Evolutionary conservation across 164 flowering plant genomes (phyloP), one percentile per base, ranked within the genome.

Genomic region (Amborella trichopoda): DNA sequence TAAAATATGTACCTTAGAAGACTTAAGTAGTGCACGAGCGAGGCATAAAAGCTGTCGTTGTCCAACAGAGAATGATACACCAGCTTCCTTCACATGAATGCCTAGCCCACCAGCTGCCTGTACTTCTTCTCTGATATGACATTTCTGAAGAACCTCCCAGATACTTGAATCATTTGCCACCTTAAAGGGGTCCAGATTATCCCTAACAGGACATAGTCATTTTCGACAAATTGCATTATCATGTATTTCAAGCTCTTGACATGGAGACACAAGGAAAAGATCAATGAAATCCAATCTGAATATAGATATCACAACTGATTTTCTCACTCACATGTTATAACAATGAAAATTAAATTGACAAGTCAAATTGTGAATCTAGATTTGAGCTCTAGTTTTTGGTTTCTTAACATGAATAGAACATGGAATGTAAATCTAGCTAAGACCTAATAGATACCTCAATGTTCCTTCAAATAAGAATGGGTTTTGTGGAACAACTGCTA

Each of bases 1-100:
- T n/a, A n/a, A n/a, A n/a, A n/a, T n/a, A 2, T 41, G 13, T 59
- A 83, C 98, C 96, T 75, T 84, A 1, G 94, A 74, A 58, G 84
- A 84, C 59, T 72, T 84, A 26, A 91, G 83, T 55, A 91, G 77
- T 44, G 99, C 95, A 37, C 99, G 90, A 14, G 88, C 95, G 46
- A 91, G 94, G 76, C 96, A 91, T 47, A 87, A 55, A 25, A 91
- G 94, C 60, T 91, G 99, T 18, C 78, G 67, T 59, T 91, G 99
- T 23, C 99, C 99, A 42, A 87, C 86, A 58, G 99, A 91, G 52
- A 91, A 87, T 48, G 90, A 71, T 20, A 68, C 32, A 33, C 93
- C 95, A 58, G 80, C 68, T 53, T 76, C 90, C 62, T 91, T 87
- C 9, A 91, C 62, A 6, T 61, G 71, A 37, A 64, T 58, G 33